Conservation (phyloP, 2,329 filamentous ascomycete species). For the Colletotrichum cordylinicola region DNA sequence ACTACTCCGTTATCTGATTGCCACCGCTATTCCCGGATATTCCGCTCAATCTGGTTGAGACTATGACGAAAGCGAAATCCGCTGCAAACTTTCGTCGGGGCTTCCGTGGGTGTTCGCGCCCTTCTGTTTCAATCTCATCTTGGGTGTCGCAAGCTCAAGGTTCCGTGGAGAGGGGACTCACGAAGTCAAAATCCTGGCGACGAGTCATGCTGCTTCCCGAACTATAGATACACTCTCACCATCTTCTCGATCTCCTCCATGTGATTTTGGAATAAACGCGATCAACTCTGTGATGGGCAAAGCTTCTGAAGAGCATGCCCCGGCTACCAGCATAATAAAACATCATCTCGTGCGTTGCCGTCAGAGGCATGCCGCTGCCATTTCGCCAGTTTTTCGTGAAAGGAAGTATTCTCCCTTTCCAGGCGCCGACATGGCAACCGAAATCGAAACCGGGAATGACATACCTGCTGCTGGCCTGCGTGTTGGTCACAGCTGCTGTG, state of each 20-base stretch:
- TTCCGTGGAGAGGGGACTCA: background rate
- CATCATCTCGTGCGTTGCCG: background rate
- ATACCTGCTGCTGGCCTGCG: background rate
- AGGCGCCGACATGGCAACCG: background rate
- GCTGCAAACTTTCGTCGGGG: background rate
- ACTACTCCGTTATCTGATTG: background rate
- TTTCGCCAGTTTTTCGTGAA: background rate
- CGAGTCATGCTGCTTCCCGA: background rate
- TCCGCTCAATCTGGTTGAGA: background rate
- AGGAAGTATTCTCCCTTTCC: background rate
- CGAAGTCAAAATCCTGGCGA: background rate
- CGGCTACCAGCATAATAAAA: background rate
- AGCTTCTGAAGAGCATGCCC: background rate
- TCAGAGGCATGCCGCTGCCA: background rate
- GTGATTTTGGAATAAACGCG: background rate
- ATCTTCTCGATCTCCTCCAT: rapidly evolving
- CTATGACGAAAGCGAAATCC: rapidly evolving
- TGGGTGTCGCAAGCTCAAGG: background rate
- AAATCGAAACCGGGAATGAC: background rate
- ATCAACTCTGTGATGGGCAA: background rate
- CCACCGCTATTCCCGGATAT: background rate
- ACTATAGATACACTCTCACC: background rate
- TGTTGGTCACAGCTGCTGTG: background rate
- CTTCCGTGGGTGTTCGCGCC: background rate
- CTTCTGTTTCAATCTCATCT: background rate